Conservation (phyloP, 768 basidiomycete genomes). For the Suillus plorans region DNA sequence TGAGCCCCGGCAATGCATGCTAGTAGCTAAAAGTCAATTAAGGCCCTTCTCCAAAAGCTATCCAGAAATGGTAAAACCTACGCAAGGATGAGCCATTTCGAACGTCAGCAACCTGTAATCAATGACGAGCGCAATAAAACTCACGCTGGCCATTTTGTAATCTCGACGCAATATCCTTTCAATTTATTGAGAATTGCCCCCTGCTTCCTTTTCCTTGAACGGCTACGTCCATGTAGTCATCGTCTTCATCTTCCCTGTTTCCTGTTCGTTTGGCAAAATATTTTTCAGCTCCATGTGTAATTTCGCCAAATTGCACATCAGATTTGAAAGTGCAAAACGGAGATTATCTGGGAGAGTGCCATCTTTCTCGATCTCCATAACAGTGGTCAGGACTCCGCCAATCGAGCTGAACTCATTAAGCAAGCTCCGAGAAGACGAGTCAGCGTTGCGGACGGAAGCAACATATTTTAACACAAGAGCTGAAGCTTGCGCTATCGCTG, state of each 20-base stretch:
- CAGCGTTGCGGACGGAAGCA: background rate
- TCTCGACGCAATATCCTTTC: too few species aligned
- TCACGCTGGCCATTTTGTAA: background rate
- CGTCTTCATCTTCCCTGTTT: background rate
- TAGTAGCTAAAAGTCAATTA: background rate
- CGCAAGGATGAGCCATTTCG: background rate
- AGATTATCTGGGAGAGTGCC: background rate
- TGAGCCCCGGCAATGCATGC: too few species aligned
- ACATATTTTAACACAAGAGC: background rate
- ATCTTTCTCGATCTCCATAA: background rate
- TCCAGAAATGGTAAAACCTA: background rate
- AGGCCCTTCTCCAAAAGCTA: background rate
- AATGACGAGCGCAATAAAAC: background rate
- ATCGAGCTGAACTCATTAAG: background rate
- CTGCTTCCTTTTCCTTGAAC: slow-evolving; percentile 5
- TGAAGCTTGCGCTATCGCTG: background rate
- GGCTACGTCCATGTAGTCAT: background rate
- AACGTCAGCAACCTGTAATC: background rate
- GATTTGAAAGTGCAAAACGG: background rate
- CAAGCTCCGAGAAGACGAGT: background rate
- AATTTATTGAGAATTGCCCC: too few species aligned
- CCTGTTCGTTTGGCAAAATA: background rate
- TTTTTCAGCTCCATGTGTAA: background rate
- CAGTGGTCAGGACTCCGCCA: background rate
- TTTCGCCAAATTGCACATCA: background rate